Percentiles rank a stretch among this genome's conserved stretches.
Evolutionary conservation across 2,329 filamentous ascomycete genomes (phyloP).

Genomic region (Nemania sp.): DNA sequence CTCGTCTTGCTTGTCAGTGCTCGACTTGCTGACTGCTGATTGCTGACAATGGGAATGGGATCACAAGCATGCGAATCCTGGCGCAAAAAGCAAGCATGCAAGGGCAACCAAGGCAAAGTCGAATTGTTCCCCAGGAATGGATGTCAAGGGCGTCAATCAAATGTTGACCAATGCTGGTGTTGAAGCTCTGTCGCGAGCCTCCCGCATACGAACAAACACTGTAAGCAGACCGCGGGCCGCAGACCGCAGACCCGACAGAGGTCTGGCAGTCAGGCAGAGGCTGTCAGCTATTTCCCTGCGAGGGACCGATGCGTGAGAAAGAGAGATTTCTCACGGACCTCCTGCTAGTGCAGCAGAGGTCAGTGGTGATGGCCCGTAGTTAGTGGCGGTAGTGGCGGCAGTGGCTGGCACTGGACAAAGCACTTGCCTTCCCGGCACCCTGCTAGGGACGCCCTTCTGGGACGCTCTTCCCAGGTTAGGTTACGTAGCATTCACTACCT

Average conservation of each 20-base stretch:
- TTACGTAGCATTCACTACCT: too few relatives aligned
- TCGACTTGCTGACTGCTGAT: too few relatives aligned
- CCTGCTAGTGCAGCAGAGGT: neutral
- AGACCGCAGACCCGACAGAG: slow-evolving; percentile 3
- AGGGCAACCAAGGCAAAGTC: slow-evolving; percentile 7
- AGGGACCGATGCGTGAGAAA: too few relatives aligned
- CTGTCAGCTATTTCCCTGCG: slow-evolving; percentile 1
- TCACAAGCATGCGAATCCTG: slow-evolving; percentile 1
- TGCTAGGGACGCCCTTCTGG: too few relatives aligned
- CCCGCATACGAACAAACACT: slow-evolving; percentile 7
- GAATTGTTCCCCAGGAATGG: slow-evolving; percentile 4
- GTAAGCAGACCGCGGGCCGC: neutral
- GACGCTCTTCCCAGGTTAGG: too few relatives aligned
- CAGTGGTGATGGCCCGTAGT: slow-evolving; percentile 3
- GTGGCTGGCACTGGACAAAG: neutral
- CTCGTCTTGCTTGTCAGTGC: too few relatives aligned
- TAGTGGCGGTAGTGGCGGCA: neutral
- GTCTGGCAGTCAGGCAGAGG: slow-evolving; percentile 1
- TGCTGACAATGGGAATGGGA: too few relatives aligned
- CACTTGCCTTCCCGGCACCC: neutral
- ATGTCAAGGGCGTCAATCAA: neutral
- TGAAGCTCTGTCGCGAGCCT: slow-evolving; percentile 2
- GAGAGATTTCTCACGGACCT: slow-evolving; percentile 7
- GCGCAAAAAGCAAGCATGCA: slow-evolving; percentile 21
- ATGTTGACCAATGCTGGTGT: slow-evolving; percentile 1